These are phyloP conservation scores for Russula sp. DNA, from an alignment of 768 basidiomycete species.

Conservation along the genomic window DNA sequence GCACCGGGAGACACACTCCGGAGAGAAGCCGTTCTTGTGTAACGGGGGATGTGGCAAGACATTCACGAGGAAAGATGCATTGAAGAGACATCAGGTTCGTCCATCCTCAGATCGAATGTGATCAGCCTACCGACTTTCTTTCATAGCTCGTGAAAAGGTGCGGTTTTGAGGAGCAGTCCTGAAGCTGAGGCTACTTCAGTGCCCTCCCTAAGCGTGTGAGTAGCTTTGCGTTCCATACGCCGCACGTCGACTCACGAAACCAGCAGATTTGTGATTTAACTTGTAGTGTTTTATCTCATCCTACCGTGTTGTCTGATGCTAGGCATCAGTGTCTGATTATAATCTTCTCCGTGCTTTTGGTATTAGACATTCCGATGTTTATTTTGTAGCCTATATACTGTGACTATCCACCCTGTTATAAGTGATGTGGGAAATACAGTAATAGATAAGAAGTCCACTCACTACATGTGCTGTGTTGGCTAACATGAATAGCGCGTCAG, in stretches of 20 bases:
- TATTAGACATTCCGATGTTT: slow-evolving; percentile 16
- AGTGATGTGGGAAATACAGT: slow-evolving; percentile 13
- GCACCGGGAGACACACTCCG: slow-evolving; percentile 79
- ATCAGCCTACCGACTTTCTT: background rate
- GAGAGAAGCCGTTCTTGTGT: slow-evolving; percentile 78
- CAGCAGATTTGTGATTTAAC: background rate
- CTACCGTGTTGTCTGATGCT: background rate
- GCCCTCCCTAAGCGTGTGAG: slow-evolving; percentile 16
- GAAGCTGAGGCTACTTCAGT: slow-evolving; percentile 8
- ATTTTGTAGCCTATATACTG: slow-evolving; percentile 22
- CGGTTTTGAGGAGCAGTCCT: slow-evolving; percentile 56
- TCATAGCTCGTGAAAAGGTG: slow-evolving; percentile 70
- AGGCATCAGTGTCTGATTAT: slow-evolving; percentile 17
- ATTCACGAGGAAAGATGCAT: slow-evolving; percentile 79
- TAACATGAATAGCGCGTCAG: background rate
- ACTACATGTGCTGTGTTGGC: background rate
- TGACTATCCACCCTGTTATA: slow-evolving; percentile 4
- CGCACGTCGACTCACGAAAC: slow-evolving; percentile 7
- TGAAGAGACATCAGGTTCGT: slow-evolving; percentile 78
- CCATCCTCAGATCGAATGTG: background rate
- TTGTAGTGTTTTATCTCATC: slow-evolving; percentile 4
- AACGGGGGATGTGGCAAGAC: slow-evolving; percentile 84
- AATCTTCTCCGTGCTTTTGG: slow-evolving; percentile 14
- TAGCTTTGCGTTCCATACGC: background rate
- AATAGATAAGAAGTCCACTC: slow-evolving; percentile 12